Conservation (phyloP, 345 rosid species). For the Dipteronia sinensis region DNA sequence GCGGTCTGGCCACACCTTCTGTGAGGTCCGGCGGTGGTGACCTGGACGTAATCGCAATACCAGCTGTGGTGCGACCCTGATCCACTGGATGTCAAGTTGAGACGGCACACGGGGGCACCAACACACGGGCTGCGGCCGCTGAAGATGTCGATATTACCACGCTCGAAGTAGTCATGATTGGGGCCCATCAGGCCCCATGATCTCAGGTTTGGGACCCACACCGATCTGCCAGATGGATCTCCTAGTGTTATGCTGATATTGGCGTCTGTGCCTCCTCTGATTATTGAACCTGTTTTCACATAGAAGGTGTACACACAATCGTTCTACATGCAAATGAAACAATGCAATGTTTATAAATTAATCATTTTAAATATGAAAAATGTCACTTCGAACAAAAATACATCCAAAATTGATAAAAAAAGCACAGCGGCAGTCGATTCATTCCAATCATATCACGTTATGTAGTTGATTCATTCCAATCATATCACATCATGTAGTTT, state of each 20-base stretch:
- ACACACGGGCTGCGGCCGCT: conserved; percentile 44
- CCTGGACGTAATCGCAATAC: conserved; percentile 54
- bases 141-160: conserved; percentile 46
- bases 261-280: conserved; percentile 49
- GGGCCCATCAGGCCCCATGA: conserved; percentile 49
- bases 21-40: conserved; percentile 41
- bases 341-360: too few relatives aligned
- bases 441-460: too few relatives aligned
- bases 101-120: conserved; percentile 40
- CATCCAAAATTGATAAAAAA: too few relatives aligned
- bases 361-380: too few relatives aligned
- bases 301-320: conserved; percentile 42
- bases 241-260: conserved; percentile 35
- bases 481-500: too few relatives aligned
- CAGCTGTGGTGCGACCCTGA: conserved; percentile 49
- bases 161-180: conserved; percentile 44
- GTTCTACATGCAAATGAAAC: neutral
- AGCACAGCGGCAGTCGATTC: too few relatives aligned
- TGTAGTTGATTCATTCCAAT: too few relatives aligned
- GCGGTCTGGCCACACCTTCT: conserved; percentile 32
- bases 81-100: conserved; percentile 54
- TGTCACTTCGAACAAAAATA: too few relatives aligned
- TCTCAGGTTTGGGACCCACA: conserved; percentile 33
- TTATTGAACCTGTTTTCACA: conserved; percentile 41
- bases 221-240: conserved; percentile 29